phyloP scores from a whole-genome alignment of 352 stramenopile genomes.

The Globisporangium parvum region DNA sequence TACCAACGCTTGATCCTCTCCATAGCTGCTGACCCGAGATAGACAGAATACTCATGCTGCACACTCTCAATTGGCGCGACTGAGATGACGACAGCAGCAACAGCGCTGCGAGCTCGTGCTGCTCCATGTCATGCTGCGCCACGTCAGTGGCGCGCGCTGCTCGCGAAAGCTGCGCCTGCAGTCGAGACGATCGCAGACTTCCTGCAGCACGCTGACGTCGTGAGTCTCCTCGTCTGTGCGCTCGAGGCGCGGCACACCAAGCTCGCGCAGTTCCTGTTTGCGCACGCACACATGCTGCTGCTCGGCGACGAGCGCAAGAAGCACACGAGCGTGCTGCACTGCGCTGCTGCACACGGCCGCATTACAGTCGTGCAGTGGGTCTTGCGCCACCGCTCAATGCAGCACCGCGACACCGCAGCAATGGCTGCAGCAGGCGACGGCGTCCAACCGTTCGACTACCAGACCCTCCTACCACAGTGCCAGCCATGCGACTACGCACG shows the following conservation, averaged over 20 bases:
- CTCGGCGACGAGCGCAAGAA: slow-evolving; percentile 19
- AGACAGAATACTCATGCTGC: no score
- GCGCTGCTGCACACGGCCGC: slow-evolving; percentile 23
- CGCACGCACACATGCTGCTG: slow-evolving; percentile 20
- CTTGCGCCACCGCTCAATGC: slow-evolving; percentile 23
- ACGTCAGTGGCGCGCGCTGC: not conserved
- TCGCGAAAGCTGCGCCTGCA: not conserved
- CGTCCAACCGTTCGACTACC: slow-evolving; percentile 5
- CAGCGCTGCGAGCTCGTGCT: no score
- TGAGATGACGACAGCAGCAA: no score
- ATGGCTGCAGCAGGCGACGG: not conserved
- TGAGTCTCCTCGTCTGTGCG: slow-evolving; percentile 27
- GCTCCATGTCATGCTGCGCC: no score
- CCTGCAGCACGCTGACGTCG: slow-evolving; percentile 21
- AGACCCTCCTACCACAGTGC: not conserved
- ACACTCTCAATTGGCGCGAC: no score
- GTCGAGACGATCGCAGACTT: slow-evolving; percentile 11
- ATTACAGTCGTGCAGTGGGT: slow-evolving; percentile 25
- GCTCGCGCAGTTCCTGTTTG: slow-evolving; percentile 24
- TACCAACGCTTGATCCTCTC: no score
- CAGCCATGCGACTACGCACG: no score
- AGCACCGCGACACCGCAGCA: no score
- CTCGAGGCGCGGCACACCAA: slow-evolving; percentile 21
- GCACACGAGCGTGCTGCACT: slow-evolving; percentile 30
- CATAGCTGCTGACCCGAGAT: no score